A percentile compares a stretch with the other conserved stretches of the same genome.
These are phyloP conservation scores for Cenococcum geophilum DNA, from an alignment of 495 filamentous ascomycete genomes.

Conservation along the genomic window DNA sequence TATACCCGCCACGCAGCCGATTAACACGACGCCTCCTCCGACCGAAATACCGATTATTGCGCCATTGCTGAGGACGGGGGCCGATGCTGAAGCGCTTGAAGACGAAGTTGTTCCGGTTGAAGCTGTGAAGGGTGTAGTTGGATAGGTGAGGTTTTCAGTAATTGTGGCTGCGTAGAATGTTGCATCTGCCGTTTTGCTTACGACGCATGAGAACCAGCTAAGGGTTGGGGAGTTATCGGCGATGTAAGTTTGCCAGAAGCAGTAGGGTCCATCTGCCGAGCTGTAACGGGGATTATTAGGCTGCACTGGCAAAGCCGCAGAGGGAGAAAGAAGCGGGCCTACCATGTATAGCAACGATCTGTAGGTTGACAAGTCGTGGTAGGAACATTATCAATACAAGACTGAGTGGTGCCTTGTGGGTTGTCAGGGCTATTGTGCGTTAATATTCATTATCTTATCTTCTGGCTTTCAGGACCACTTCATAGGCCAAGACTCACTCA, in stretches of 20 bases:
- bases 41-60: conserved; percentile 16
- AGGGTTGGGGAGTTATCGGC: conserved; percentile 15
- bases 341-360: conserved; percentile 25
- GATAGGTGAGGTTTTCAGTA: conserved; percentile 4
- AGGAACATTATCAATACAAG: conserved; percentile 11
- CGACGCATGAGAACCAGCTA: conserved; percentile 20
- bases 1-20: conserved; percentile 4
- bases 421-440: conserved; percentile 12
- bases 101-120: not conserved
- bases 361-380: conserved; percentile 16
- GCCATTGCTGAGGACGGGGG: conserved; percentile 9
- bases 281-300: not conserved
- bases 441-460: not conserved
- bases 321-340: not conserved
- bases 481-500: not conserved
- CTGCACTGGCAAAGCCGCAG: not conserved
- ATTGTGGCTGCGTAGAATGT: conserved; percentile 18
- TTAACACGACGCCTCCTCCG: conserved; percentile 6
- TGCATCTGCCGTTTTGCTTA: conserved; percentile 8
- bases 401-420: conserved; percentile 18
- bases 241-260: conserved; percentile 21
- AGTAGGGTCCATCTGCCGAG: conserved; percentile 10
- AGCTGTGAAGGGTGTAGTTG: not conserved
- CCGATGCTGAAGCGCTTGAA: not conserved
- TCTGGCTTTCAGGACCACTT: not conserved